Percentiles rank a stretch among this genome's conserved stretches.
Evolutionary conservation across 129 eudicot genomes (phyloP).

Genomic region (Scalesia atractyloides): DNA sequence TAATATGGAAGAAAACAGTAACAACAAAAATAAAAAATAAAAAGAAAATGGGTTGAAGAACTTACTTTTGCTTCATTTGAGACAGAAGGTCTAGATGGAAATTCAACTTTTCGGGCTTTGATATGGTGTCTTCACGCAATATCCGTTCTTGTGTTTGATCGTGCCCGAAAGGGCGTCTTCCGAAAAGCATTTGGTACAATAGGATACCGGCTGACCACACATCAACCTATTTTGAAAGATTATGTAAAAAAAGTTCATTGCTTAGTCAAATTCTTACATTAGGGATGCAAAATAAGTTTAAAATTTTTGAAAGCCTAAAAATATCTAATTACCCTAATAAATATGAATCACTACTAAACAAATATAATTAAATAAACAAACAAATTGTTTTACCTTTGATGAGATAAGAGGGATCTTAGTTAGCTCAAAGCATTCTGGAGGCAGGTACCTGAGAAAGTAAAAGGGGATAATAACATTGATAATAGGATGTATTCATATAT

Average conservation of each 20-base stretch:
- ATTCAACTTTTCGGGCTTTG: constrained; percentile 92
- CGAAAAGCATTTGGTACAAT: constrained; percentile 94
- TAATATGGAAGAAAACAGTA: background rate
- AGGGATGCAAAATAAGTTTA: constrained; percentile 10
- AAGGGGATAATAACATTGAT: constrained; percentile 4
- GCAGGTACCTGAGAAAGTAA: constrained; percentile 74
- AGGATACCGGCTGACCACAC: constrained; percentile 98
- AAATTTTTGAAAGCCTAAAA: background rate
- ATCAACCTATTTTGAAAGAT: constrained; percentile 65
- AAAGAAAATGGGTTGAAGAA: constrained; percentile 6
- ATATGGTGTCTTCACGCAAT: constrained; percentile 96
- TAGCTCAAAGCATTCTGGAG: constrained; percentile 99
- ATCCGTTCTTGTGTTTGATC: constrained; percentile 96
- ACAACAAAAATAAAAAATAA: background rate
- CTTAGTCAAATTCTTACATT: background rate
- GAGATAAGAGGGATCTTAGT: constrained; percentile 88
- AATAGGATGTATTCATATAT: background rate
- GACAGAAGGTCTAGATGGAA: constrained; percentile 91
- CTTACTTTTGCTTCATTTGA: constrained; percentile 88
- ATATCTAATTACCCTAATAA: background rate
- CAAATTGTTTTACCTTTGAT: constrained; percentile 60
- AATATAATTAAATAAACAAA: background rate
- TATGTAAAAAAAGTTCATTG: background rate
- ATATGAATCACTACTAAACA: background rate
- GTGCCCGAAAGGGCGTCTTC: constrained; percentile 97